Conservation (phyloP, 306 rosid genomes). For the Dalbergia cochinchinensis region DNA sequence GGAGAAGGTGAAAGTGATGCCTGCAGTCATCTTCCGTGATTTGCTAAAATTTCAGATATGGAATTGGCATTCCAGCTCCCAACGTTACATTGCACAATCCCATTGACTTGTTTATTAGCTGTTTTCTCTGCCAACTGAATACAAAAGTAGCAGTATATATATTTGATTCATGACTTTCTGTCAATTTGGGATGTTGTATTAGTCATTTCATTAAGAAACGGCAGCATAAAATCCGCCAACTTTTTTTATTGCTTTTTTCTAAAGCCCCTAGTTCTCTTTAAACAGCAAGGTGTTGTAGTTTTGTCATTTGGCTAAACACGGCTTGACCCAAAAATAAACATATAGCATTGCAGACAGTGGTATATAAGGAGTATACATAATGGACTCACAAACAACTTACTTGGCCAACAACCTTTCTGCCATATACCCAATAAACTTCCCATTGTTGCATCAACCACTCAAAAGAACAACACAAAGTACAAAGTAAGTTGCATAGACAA, state of each 20-base stretch:
- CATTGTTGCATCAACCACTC: slow-evolving; percentile 5
- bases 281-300: too few relatives aligned
- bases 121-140: background rate
- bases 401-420: too few relatives aligned
- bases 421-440: slow-evolving; percentile 15
- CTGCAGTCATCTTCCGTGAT: too few relatives aligned
- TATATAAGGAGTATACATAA: too few relatives aligned
- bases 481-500: background rate
- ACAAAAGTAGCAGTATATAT: background rate
- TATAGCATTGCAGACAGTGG: too few relatives aligned
- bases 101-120: background rate
- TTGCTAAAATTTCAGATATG: too few relatives aligned
- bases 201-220: slow-evolving; percentile 7
- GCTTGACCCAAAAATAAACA: too few relatives aligned
- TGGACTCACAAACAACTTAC: too few relatives aligned
- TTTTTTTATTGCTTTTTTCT: too few relatives aligned
- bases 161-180: background rate
- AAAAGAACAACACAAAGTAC: background rate
- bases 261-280: too few relatives aligned
- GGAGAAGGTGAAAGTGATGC: too few relatives aligned
- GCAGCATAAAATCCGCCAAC: background rate
- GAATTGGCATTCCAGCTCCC: background rate
- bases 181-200: background rate
- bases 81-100: background rate
- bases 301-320: too few relatives aligned